Percentiles rank a stretch among this genome's conserved stretches.
phyloP scores from a whole-genome alignment of 305 asterid species.

The Solanum hybrid region DNA sequence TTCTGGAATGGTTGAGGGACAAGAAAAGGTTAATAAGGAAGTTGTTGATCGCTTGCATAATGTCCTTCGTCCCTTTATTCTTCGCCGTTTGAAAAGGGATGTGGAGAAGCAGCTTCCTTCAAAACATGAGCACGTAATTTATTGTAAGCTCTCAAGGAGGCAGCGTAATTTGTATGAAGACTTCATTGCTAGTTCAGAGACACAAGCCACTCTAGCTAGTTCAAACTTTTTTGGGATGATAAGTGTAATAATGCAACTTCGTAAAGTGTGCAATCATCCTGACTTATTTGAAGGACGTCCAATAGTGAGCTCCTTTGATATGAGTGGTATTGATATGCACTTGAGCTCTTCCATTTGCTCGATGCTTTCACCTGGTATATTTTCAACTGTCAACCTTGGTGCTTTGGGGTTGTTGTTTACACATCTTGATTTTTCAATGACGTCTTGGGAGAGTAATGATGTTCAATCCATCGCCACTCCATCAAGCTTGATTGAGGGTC shows the following conservation, averaged over 20 bases:
- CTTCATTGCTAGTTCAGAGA: constrained; percentile 97
- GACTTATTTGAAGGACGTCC: constrained; percentile 99
- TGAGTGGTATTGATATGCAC: constrained; percentile 75
- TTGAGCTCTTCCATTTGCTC: constrained; percentile 84
- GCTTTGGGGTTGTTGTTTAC: constrained; percentile 82
- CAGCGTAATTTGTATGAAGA: constrained; percentile 99
- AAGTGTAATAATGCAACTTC: constrained; percentile 98
- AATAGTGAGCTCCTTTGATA: constrained; percentile 91
- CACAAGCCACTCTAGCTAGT: constrained; percentile 96
- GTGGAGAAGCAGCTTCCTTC: constrained; percentile 97
- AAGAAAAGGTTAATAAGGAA: constrained; percentile 92
- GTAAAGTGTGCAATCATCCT: constrained; percentile 99
- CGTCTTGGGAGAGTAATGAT: constrained; percentile 91
- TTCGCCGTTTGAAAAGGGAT: constrained; percentile 94
- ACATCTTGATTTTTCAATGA: constrained; percentile 74
- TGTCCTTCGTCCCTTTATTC: constrained; percentile 97
- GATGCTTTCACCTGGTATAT: constrained; percentile 44
- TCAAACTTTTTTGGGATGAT: constrained; percentile 95
- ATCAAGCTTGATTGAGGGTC: constrained; percentile 53
- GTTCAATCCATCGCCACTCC: constrained; percentile 86
- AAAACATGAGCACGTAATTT: constrained; percentile 88
- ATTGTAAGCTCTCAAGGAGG: constrained; percentile 93
- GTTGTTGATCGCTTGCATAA: constrained; percentile 97
- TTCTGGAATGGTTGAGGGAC: constrained; percentile 98
- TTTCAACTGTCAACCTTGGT: constrained; percentile 61